Evolutionary conservation across 371 early-diverging fungal genomes (phyloP), one percentile per base, ranked within the genome.

Genomic region (Synchytrium microbalum): DNA sequence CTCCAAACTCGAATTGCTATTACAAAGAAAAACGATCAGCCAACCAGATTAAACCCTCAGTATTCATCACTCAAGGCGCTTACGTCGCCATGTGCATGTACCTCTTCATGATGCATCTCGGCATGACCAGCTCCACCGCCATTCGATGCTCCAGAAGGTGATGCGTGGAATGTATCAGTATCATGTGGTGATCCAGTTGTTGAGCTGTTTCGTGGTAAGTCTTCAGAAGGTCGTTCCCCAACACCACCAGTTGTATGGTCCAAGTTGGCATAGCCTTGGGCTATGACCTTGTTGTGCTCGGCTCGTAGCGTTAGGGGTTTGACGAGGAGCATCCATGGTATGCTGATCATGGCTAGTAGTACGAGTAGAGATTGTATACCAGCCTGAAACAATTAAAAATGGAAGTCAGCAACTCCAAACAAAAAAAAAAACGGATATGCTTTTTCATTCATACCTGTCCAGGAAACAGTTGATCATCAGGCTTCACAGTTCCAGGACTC

Each of bases 241-340:
- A 38, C 19, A n/a, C n/a, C n/a, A 10, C 46, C 46, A 19, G 46
- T 38, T 38, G 19, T 19, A 38, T 38, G 46, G 19, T 23, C 38
- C 64, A 29, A 10, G 13, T 67, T 69, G 14, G 66, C 71, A 68
- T 97, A 92, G 52, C 92, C 92, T 64, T 78, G 75, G 1, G 79
- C 82, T 2, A 77, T 75, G 55, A 83, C 88, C 71, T 89, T 84
- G 69, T 85, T 79, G 74, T 93, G 89, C 74, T 95, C 88, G 19
- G 69, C 69, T 72, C 86, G 84, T 64, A 96, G 78, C 64, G 89
- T 87, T 60, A 89, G 82, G 13, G 99, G 99, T 77, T 97, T 98
- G 65, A 85, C 86, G 60, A 96, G 82, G 72, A 99, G 84, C 99
- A 99, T 97, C 95, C 94, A 93, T n/a, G 99, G 99, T 2, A 99